These are phyloP conservation scores for Elsinoe batatas DNA, from an alignment of 2,329 filamentous ascomycete genomes.

Conservation along the genomic window DNA sequence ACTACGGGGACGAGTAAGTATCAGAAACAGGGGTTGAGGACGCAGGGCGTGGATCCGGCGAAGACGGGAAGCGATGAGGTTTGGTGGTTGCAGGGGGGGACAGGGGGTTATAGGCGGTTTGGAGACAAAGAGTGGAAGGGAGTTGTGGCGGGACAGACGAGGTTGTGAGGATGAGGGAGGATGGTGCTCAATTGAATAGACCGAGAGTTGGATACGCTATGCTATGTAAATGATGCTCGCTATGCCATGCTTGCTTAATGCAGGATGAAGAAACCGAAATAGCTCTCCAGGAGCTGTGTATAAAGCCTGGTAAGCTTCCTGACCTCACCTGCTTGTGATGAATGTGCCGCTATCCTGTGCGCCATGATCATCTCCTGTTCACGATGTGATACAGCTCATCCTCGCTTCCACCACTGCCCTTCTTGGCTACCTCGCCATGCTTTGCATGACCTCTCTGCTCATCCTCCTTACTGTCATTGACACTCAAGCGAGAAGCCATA, in stretches of 20 bases:
- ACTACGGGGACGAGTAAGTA: constrained; percentile 83
- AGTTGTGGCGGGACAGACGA: constrained; percentile 58
- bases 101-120: constrained; percentile 56
- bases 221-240: not conserved
- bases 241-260: not conserved
- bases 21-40: constrained; percentile 65
- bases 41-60: constrained; percentile 60
- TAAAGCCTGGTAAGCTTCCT: not conserved
- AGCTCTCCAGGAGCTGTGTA: not conserved
- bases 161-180: constrained; percentile 44
- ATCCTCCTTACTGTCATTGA: not conserved
- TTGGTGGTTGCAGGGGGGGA: constrained; percentile 57
- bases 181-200: not conserved
- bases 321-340: too few relatives aligned
- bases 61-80: constrained; percentile 43
- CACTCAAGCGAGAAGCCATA: not conserved
- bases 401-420: not conserved
- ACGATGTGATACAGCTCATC: too few relatives aligned
- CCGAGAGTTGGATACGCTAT: too few relatives aligned
- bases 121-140: constrained; percentile 56
- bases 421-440: not conserved
- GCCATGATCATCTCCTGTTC: too few relatives aligned
- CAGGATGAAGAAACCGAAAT: not conserved
- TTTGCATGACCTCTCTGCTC: not conserved
- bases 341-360: too few relatives aligned